Percentiles rank a stretch among this genome's conserved stretches.
Evolutionary conservation across 169 alveolate species (phyloP).

Genomic region (Neospora caninum): DNA sequence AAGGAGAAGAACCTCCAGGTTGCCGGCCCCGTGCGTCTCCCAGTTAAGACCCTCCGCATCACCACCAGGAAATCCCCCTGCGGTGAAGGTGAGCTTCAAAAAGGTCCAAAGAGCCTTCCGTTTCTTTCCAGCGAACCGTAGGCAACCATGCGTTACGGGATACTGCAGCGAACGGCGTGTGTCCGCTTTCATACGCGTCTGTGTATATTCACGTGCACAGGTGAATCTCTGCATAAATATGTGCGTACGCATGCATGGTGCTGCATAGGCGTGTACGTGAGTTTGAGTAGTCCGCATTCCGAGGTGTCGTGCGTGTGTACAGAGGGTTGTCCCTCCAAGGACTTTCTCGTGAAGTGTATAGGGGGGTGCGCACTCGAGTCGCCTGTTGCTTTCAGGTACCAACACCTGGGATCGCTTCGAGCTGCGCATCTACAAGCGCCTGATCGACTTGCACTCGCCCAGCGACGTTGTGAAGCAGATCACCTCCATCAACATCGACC

Average conservation of each 20-base stretch:
- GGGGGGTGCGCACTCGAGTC: too few species aligned
- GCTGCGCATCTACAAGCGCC: constrained; percentile 97
- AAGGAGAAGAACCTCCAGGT: constrained; percentile 92
- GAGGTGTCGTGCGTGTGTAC: too few species aligned
- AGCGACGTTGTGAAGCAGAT: constrained; percentile 96
- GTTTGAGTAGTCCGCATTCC: too few species aligned
- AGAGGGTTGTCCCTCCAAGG: too few species aligned
- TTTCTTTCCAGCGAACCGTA: too few species aligned
- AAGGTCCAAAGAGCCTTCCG: too few species aligned
- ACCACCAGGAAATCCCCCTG: constrained; percentile 97
- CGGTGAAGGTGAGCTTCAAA: constrained; percentile 94
- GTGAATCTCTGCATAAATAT: background rate
- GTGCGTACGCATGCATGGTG: too few species aligned
- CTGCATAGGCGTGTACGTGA: too few species aligned
- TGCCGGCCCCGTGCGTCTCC: constrained; percentile 97
- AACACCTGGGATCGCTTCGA: constrained; percentile 98
- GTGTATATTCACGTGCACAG: background rate
- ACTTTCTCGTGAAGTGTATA: too few species aligned
- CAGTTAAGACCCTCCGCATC: constrained; percentile 94
- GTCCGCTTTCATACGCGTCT: too few species aligned
- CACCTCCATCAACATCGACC: constrained; percentile 96
- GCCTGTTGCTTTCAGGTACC: constrained; percentile 80
- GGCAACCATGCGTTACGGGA: too few species aligned
- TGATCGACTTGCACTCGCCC: constrained; percentile 96
- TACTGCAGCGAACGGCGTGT: too few species aligned